These are phyloP conservation scores for Neurospora cerealis DNA, from an alignment of 495 filamentous ascomycete species.

Conservation along the genomic window DNA sequence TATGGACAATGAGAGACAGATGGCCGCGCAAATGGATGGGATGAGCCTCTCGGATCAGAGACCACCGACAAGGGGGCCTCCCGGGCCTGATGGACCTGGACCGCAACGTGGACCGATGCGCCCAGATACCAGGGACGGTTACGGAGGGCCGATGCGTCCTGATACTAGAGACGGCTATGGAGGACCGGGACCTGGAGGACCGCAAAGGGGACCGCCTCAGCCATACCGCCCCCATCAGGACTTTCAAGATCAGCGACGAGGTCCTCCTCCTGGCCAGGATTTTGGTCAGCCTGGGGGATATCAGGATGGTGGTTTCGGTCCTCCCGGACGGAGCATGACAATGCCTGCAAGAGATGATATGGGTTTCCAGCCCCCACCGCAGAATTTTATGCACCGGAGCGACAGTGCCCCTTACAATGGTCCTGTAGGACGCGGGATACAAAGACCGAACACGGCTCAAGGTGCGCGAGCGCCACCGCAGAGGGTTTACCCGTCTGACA, in stretches of 20 bases:
- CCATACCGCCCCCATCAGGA: conserved; percentile 24
- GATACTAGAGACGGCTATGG: conserved; percentile 20
- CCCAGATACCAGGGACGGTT: conserved; percentile 15
- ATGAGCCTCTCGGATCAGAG: conserved; percentile 46
- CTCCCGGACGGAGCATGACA: conserved; percentile 41
- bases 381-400: conserved; percentile 17
- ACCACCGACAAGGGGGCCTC: conserved; percentile 21
- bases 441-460: conserved; percentile 37
- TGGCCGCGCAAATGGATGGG: conserved; percentile 45
- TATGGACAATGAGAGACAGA: conserved; percentile 21
- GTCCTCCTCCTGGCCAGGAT: conserved; percentile 25
- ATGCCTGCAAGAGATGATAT: conserved; percentile 38
- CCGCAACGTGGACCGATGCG: conserved; percentile 25
- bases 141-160: conserved; percentile 20
- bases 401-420: conserved; percentile 35
- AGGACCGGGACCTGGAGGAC: conserved; percentile 24
- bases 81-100: conserved; percentile 12
- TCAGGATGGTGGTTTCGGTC: conserved; percentile 26
- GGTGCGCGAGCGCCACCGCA: conserved; percentile 36
- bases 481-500: conserved; percentile 33
- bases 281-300: conserved; percentile 23
- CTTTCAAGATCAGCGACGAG: conserved; percentile 32
- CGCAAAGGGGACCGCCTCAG: conserved; percentile 27
- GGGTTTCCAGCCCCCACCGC: conserved; percentile 12
- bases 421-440: conserved; percentile 31